A percentile compares a stretch with the other conserved stretches of the same genome.
Evolutionary conservation across 345 rosid genomes (phyloP).

Genomic region (Acer yangbiense): DNA sequence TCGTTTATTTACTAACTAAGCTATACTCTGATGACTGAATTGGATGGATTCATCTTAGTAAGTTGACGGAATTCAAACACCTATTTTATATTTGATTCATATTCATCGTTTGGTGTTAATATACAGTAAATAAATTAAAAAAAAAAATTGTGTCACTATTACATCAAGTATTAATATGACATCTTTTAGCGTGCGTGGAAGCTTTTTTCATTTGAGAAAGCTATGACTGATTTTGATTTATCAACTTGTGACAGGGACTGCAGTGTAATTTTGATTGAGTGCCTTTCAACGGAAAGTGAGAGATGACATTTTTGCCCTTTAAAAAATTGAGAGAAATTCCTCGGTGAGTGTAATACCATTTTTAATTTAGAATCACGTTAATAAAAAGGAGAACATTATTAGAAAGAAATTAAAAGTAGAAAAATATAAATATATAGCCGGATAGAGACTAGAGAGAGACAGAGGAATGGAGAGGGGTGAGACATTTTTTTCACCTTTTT

Average conservation of each 20-base stretch:
- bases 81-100: too few species aligned
- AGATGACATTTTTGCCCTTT: conserved; percentile 6
- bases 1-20: too few species aligned
- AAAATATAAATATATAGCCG: conserved; percentile 19
- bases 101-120: too few species aligned
- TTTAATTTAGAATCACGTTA: background rate
- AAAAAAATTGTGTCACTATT: too few species aligned
- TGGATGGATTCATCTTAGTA: too few species aligned
- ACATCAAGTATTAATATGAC: too few species aligned
- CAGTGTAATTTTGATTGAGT: conserved; percentile 11
- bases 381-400: background rate
- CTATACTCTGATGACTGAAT: accelerated
- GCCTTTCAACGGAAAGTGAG: background rate
- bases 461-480: conserved; percentile 22
- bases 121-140: too few species aligned
- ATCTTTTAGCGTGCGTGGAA: too few species aligned
- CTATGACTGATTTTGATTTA: too few species aligned
- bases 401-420: background rate
- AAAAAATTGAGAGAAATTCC: conserved; percentile 11
- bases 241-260: conserved; percentile 11
- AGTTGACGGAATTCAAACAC: too few species aligned
- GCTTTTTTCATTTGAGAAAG: too few species aligned
- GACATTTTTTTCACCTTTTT: conserved; percentile 39
- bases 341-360: too few species aligned
- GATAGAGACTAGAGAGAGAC: conserved; percentile 28